These are phyloP conservation scores for Silybum marianum DNA, from an alignment of 129 eudicot species.

Conservation along the genomic window DNA sequence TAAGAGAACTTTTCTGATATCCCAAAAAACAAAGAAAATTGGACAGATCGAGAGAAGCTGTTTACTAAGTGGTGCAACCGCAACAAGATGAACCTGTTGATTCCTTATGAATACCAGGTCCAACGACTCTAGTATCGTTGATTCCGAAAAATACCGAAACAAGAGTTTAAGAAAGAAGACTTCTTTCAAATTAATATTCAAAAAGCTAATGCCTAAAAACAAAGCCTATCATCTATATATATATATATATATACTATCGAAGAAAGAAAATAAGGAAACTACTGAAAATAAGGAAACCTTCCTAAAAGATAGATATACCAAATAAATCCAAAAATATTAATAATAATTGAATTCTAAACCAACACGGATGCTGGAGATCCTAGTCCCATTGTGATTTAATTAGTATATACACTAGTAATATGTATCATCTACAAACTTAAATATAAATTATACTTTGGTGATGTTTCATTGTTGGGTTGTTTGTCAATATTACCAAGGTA, in stretches of 20 bases:
- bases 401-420: constrained; percentile 65
- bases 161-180: too few species aligned
- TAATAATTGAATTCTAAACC: background rate
- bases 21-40: constrained; percentile 51
- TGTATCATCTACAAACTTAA: constrained; percentile 47
- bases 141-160: too few species aligned
- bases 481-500: too few species aligned
- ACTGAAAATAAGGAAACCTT: too few species aligned
- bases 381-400: constrained; percentile 45
- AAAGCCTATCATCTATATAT: too few species aligned
- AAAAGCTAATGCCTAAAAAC: too few species aligned
- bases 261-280: too few species aligned
- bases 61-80: constrained; percentile 34
- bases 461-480: constrained; percentile 78
- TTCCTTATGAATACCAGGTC: too few species aligned
- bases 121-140: background rate
- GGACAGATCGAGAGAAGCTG: constrained; percentile 56
- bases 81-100: too few species aligned
- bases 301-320: too few species aligned
- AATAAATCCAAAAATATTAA: background rate
- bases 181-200: too few species aligned
- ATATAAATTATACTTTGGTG: constrained; percentile 51
- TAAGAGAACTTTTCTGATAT: constrained; percentile 35
- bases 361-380: constrained; percentile 21
- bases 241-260: too few species aligned